A percentile compares a stretch with the other conserved stretches of the same genome.
These are phyloP conservation scores for Paradendryphiella salina DNA, from an alignment of 2,329 filamentous ascomycete genomes.

Conservation along the genomic window DNA sequence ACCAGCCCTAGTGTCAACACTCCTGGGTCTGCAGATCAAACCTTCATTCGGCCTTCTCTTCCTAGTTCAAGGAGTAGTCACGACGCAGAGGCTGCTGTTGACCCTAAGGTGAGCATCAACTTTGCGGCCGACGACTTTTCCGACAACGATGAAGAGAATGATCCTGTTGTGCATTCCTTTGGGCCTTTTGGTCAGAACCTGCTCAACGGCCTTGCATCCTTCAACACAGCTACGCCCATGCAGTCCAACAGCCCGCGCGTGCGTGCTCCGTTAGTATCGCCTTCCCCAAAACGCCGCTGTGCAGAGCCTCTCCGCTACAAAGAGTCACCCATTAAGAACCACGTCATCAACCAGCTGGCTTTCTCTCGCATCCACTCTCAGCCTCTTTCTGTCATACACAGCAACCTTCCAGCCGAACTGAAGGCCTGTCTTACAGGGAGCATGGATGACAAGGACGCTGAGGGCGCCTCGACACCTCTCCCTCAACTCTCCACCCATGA, in stretches of 20 bases:
- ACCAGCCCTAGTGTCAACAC: conserved; percentile 26
- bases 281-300: conserved; percentile 38
- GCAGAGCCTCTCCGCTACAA: conserved; percentile 38
- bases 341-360: conserved; percentile 92
- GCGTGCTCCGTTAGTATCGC: conserved; percentile 33
- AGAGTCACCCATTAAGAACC: conserved; percentile 67
- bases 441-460: conserved; percentile 25
- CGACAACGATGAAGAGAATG: conserved; percentile 85
- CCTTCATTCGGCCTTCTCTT: conserved; percentile 36
- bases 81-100: conserved; percentile 15
- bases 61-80: conserved; percentile 29
- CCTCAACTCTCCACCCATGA: conserved; percentile 48
- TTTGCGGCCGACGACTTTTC: conserved; percentile 64
- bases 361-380: conserved; percentile 92
- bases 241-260: conserved; percentile 37
- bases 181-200: conserved; percentile 87
- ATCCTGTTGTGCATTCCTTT: conserved; percentile 89
- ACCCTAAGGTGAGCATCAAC: conserved; percentile 33
- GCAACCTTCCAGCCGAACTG: conserved; percentile 73
- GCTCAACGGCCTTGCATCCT: conserved; percentile 77
- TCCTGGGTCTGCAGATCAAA: conserved; percentile 33
- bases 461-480: conserved; percentile 27
- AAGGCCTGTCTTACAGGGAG: conserved; percentile 42
- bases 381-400: conserved; percentile 85
- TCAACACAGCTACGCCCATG: conserved; percentile 66